Evolutionary conservation across 345 rosid species (phyloP).

Genomic region (Citrus cavaleriei): DNA sequence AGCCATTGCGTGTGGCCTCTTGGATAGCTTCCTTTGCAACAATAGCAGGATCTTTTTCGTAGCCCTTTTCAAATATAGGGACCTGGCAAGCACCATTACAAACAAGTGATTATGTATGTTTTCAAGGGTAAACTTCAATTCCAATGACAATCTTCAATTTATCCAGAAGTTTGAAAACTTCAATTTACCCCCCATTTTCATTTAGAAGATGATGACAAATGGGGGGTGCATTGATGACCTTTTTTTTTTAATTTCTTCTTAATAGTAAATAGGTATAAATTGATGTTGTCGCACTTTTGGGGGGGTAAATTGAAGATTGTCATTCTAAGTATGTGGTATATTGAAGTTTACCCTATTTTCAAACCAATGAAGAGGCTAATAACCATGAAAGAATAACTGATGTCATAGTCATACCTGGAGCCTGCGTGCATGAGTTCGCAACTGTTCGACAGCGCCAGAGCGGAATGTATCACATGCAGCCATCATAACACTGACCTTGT

Average conservation of each 20-base stretch:
- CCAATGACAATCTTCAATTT: no score
- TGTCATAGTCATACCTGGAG: slow-evolving; percentile 62
- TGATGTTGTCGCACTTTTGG: no score
- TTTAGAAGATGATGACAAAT: no score
- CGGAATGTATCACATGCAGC: slow-evolving; percentile 99
- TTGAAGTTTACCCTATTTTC: background rate
- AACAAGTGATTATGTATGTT: background rate
- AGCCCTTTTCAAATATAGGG: slow-evolving; percentile 97
- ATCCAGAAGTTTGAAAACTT: no score
- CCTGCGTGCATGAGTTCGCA: slow-evolving; percentile 96
- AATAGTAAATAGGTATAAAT: no score
- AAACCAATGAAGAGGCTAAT: background rate
- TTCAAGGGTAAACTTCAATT: no score
- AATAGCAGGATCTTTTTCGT: slow-evolving; percentile 94
- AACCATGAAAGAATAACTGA: background rate
- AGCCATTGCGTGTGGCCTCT: slow-evolving; percentile 78
- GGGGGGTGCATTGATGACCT: no score
- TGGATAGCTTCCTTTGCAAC: slow-evolving; percentile 99
- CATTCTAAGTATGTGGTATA: no score
- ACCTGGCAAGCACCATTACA: slow-evolving; percentile 38
- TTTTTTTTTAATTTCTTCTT: no score
- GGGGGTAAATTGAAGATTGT: background rate
- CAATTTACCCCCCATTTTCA: no score
- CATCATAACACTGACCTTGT: slow-evolving; percentile 89
- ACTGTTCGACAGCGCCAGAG: slow-evolving; percentile 98